These are phyloP conservation scores for Skeletonema tropicum DNA, from an alignment of 108 stramenopile species.

Conservation along the genomic window DNA sequence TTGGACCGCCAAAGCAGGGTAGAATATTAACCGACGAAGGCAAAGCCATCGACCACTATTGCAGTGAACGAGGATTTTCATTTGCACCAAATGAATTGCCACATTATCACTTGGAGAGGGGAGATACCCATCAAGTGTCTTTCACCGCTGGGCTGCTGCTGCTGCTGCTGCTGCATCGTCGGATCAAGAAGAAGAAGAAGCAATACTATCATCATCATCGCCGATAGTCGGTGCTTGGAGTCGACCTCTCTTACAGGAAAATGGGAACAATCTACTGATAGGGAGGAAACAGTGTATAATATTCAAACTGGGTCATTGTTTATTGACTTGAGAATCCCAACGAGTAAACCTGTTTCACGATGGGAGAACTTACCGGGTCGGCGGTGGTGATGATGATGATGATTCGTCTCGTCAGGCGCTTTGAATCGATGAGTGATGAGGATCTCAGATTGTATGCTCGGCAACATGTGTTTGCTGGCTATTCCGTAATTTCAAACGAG, in stretches of 20 bases:
- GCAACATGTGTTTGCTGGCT: constrained; percentile 91
- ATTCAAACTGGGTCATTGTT: constrained; percentile 86
- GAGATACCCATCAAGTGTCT: constrained; percentile 57
- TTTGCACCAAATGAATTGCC: constrained; percentile 78
- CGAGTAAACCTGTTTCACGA: constrained; percentile 34
- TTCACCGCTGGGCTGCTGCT: constrained; percentile 31
- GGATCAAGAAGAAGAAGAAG: neutral
- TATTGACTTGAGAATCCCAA: constrained; percentile 87
- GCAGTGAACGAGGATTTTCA: constrained; percentile 69
- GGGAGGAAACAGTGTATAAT: constrained; percentile 80
- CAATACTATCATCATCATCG: no score
- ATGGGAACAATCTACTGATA: constrained; percentile 82
- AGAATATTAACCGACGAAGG: constrained; percentile 78
- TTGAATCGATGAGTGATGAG: constrained; percentile 51
- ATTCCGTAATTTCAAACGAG: constrained; percentile 38
- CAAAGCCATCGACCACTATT: constrained; percentile 56
- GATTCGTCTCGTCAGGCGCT: constrained; percentile 20
- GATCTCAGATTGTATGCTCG: constrained; percentile 81
- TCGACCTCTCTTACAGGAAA: constrained; percentile 78
- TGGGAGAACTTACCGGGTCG: constrained; percentile 30
- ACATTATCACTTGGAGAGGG: constrained; percentile 69
- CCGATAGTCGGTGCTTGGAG: constrained; percentile 83
- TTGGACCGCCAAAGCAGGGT: constrained; percentile 83
- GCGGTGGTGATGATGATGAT: neutral
- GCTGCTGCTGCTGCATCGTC: neutral